Evolutionary conservation across 176 grass and related monocot species (phyloP), one percentile per base, ranked within the genome.

Genomic region (Stipa capillata): DNA sequence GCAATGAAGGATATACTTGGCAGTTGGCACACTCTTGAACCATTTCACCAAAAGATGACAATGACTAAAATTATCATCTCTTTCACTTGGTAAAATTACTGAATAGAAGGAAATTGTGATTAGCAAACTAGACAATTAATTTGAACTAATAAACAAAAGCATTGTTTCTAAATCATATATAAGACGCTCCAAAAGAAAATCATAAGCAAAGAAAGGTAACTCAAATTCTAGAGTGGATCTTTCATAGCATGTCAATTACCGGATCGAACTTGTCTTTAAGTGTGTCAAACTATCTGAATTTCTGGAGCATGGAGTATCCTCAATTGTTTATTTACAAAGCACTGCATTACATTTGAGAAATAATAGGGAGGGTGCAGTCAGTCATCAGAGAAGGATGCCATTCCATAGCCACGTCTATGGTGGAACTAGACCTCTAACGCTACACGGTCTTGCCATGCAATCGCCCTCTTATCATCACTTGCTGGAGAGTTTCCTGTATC

Each of bases 401-500:
- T 63, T 44, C 68, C 34, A 36, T 18, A 54, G 18, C 34, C n/a
- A 52, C 8, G 20, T 74, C 68, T 51, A 74, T 0, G 0, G 25
- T 51, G 2, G 25, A 11, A 86, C 57, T 88, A 97, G 47, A 86
- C 80, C 79, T 87, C 65, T 50, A 94, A 86, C 0, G 56, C 83
- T 83, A 87, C 73, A 28, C 45, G 92, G 40, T 97, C 95, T 87
- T 90, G 82, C 91, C 89, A 94, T 69, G 89, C 23, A 36, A 82
- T 75, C 41, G 82, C 74, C 85, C 92, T 92, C 87, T 94, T 92
- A 78, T 79, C 75, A 50, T 86, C 77, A 79, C 68, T 90, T 56
- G 74, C 41, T 31, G 68, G 47, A 37, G 82, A 88, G 37, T 88
- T 82, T 31, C 71, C 82, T 36, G 86, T 66, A 82, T 90, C 76